Evolutionary conservation across 805 yeast genomes (phyloP), one percentile per base, ranked within the genome.

Genomic region (Komagataella pseudopastoris): DNA sequence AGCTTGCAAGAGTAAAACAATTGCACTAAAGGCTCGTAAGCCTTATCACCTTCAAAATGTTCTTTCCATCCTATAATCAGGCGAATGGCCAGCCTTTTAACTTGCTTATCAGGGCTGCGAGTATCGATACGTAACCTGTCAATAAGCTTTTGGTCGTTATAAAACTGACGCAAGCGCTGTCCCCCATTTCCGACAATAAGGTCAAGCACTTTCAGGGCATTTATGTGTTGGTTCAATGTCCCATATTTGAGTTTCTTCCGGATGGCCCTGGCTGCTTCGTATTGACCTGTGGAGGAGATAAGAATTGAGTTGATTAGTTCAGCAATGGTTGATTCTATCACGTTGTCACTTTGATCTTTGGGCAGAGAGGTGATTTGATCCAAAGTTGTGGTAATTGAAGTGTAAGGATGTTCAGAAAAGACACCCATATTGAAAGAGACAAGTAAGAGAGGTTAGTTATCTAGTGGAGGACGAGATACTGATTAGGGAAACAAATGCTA

Each of bases 171-270:
- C 71, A 63, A 70, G 60, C 52, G 63, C 59, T 53, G 61, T 53
- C 61, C 74, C 60, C 83, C 67, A 60, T 83, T 82, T 44, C 78
- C 75, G 1, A 85, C 80, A 20, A 84, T 63, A 17, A 78, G 67
- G 57, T 85, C 86, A 45, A 82, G 64, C 10, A 84, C 52, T 49
- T 63, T 60, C 55, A 89, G 64, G 0, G 95, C 85, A 48, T 86
- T 77, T 51, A 76, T 58, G 63, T 87, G 95, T 56, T 83, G 84
- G 17, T 69, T 66, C 4, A 66, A 62, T 2, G 72, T 60, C n/a
- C 97, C 98, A 61, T 91, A 85, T 67, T 95, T 93, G 61, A 93
- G 69, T 60, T 82, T 81, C 71, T 93, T 93, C 50, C 99, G 76
- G 20, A 93, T 69, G 1, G 96, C 95, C 46, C 98, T 73, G 0